A percentile compares a stretch with the other conserved stretches of the same genome.
phyloP scores from a whole-genome alignment of 768 basidiomycete species.

The Leucocoprinus leucothites region DNA sequence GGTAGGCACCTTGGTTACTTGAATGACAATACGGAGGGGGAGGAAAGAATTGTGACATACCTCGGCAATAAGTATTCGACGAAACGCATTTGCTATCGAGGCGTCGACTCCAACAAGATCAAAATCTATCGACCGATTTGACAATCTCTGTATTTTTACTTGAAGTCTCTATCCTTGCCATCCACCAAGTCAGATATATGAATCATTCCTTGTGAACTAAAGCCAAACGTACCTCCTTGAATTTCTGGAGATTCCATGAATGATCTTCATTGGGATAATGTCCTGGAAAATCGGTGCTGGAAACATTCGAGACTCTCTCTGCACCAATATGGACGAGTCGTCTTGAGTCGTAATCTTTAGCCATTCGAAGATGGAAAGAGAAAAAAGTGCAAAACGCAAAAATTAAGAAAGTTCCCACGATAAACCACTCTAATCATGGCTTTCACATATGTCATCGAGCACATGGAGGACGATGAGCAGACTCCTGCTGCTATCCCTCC shows the following conservation, averaged over 20 bases:
- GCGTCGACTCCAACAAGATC: conserved; percentile 96
- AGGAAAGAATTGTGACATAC: conserved; percentile 37
- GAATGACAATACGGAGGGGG: neutral
- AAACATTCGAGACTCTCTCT: conserved; percentile 75
- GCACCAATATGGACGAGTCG: conserved; percentile 66
- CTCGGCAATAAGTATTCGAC: conserved; percentile 92
- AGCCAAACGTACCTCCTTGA: conserved; percentile 62
- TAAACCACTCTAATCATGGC: conserved; percentile 24
- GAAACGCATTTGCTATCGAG: conserved; percentile 91
- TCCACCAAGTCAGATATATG: conserved; percentile 9
- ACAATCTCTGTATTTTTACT: conserved; percentile 75
- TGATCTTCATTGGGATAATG: conserved; percentile 84
- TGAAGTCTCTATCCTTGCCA: conserved; percentile 60
- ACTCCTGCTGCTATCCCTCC: conserved; percentile 67
- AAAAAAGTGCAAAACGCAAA: neutral
- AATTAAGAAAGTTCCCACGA: conserved; percentile 6
- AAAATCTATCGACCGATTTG: conserved; percentile 85
- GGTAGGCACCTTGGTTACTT: conserved; percentile 70
- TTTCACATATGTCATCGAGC: conserved; percentile 64
- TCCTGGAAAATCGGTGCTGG: conserved; percentile 89
- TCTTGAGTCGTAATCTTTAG: conserved; percentile 25
- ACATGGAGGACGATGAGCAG: conserved; percentile 93
- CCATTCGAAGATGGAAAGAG: conserved; percentile 1
- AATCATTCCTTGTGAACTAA: conserved; percentile 12
- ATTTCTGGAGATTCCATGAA: conserved; percentile 74